A percentile compares a stretch with the other conserved stretches of the same genome.
These are phyloP conservation scores for Kwoniella sp. DNA, from an alignment of 768 basidiomycete species.

Conservation along the genomic window DNA sequence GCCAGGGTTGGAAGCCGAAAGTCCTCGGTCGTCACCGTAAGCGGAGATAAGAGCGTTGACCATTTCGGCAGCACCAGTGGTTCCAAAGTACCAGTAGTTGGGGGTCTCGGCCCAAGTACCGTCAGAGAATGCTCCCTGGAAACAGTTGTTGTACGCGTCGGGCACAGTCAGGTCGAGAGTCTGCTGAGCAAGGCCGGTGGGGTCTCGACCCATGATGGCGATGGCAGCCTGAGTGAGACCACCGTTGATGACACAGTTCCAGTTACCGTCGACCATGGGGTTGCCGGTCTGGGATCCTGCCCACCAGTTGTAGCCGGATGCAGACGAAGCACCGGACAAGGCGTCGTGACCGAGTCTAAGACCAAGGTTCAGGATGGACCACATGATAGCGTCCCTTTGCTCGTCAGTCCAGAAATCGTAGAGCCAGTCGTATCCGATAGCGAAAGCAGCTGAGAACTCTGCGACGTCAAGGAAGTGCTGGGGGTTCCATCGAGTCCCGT, in stretches of 20 bases:
- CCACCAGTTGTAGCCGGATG: conserved; percentile 70
- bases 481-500: conserved; percentile 73
- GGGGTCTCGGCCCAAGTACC: conserved; percentile 92
- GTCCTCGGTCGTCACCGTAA: conserved; percentile 73
- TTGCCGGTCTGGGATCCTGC: conserved; percentile 31
- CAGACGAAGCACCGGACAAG: conserved; percentile 52
- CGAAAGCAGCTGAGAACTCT: conserved; percentile 85
- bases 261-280: conserved; percentile 66
- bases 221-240: conserved; percentile 85
- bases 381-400: conserved; percentile 66
- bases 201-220: conserved; percentile 72
- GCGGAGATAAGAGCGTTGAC: conserved; percentile 73
- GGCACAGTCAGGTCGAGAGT: conserved; percentile 65
- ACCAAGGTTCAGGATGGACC: conserved; percentile 72
- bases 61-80: conserved; percentile 86
- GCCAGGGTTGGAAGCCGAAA: conserved; percentile 67
- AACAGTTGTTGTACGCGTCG: conserved; percentile 77
- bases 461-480: conserved; percentile 78
- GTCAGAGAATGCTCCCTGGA: conserved; percentile 56
- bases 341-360: conserved; percentile 63
- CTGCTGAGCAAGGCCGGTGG: conserved; percentile 65
- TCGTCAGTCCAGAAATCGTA: conserved; percentile 73
- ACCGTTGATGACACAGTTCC: conserved; percentile 91
- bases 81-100: conserved; percentile 72
- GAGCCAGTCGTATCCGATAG: conserved; percentile 93